A percentile compares a stretch with the other conserved stretches of the same genome.
These are phyloP conservation scores for Nicotiana noctiflora DNA, from an alignment of 257 asterid species.

Conservation along the genomic window DNA sequence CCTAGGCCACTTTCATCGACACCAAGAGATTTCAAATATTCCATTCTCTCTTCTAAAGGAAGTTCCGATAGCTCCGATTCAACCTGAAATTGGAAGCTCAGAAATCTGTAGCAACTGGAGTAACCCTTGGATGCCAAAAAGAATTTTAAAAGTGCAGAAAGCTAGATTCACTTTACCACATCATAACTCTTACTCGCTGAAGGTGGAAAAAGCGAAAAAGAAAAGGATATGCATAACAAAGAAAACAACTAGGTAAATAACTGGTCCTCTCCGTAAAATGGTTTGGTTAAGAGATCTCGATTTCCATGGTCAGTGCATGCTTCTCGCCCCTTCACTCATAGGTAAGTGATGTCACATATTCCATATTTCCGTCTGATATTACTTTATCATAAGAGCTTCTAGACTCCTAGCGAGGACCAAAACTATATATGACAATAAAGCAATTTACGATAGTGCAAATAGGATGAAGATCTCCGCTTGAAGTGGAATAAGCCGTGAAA, in stretches of 20 bases:
- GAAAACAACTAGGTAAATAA: background rate
- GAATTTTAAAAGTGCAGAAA: background rate
- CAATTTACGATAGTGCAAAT: background rate
- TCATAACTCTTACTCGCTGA: background rate
- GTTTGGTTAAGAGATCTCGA: background rate
- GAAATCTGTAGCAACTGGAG: background rate
- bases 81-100: slow-evolving; percentile 43
- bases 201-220: background rate
- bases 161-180: background rate
- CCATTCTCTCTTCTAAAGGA: slow-evolving; percentile 82
- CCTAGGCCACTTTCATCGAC: slow-evolving; percentile 89
- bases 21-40: slow-evolving; percentile 82
- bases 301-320: background rate
- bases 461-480: slow-evolving; percentile 1
- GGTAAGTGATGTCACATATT: background rate
- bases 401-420: background rate
- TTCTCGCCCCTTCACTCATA: background rate
- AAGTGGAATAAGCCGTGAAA: background rate
- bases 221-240: background rate
- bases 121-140: background rate
- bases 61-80: slow-evolving; percentile 96
- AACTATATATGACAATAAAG: background rate
- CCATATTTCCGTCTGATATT: background rate
- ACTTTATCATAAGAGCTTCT: background rate
- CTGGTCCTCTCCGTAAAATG: background rate